phyloP scores from a whole-genome alignment of 1,139 yeast genomes.

The Yamadazyma kanchanaburiensis region DNA sequence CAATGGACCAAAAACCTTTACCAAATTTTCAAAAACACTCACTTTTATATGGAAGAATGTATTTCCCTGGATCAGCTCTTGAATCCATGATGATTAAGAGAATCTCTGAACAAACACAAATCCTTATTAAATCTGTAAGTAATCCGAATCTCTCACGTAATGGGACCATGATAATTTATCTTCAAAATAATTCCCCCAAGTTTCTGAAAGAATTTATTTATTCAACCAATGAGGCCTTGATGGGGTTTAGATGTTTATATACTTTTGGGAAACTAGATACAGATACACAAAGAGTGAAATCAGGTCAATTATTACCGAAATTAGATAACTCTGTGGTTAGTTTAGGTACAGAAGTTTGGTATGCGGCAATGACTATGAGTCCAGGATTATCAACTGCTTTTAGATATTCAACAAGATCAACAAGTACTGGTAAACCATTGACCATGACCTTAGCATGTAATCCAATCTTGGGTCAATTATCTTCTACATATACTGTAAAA shows the following conservation, averaged over 20 bases:
- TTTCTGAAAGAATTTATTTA: conserved; percentile 75
- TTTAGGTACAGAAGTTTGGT: conserved; percentile 86
- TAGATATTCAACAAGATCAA: conserved; percentile 81
- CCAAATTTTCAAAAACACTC: conserved; percentile 14
- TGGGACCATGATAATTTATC: conserved; percentile 63
- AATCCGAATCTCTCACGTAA: conserved; percentile 58
- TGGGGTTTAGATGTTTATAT: conserved; percentile 79
- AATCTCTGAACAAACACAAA: conserved; percentile 56
- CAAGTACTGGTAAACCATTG: conserved; percentile 83
- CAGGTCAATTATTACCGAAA: conserved; percentile 23
- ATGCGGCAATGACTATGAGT: conserved; percentile 78
- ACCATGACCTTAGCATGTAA: conserved; percentile 85
- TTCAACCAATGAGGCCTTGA: conserved; percentile 85
- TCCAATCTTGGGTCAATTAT: conserved; percentile 87
- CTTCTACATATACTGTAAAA: conserved; percentile 84
- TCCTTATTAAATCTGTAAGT: conserved; percentile 72
- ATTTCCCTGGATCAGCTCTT: conserved; percentile 80
- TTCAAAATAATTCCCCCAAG: conserved; percentile 65
- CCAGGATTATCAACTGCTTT: conserved; percentile 84
- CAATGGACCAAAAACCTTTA: conserved; percentile 15
- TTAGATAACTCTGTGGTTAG: conserved; percentile 54
- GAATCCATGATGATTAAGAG: conserved; percentile 86
- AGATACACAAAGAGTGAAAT: neutral
- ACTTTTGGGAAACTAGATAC: conserved; percentile 49
- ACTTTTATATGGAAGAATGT: conserved; percentile 73